Evolutionary conservation across 2,329 filamentous ascomycete genomes (phyloP).

Genomic region (Aspergillus sp.): DNA sequence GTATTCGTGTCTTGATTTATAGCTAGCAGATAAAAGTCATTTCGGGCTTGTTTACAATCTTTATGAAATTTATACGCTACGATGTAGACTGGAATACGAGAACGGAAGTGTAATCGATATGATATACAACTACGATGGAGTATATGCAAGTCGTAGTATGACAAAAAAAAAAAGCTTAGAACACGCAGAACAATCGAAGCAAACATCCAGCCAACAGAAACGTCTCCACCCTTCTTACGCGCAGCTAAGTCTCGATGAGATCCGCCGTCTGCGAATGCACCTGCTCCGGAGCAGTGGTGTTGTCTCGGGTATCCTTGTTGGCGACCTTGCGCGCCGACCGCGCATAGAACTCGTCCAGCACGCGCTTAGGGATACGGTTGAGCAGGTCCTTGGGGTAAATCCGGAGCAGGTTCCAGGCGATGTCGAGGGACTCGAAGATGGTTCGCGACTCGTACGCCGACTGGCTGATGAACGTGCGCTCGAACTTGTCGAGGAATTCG

Average conservation of each 20-base stretch:
- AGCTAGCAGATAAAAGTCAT: not conserved
- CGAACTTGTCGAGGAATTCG: slow-evolving; percentile 98
- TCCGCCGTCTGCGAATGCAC: no score
- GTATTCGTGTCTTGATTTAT: not conserved
- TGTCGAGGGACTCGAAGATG: slow-evolving; percentile 90
- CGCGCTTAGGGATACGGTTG: slow-evolving; percentile 85
- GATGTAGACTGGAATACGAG: not conserved
- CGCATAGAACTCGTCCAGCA: slow-evolving; percentile 80
- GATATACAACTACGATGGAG: no score
- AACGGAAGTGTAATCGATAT: not conserved
- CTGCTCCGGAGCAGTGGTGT: slow-evolving; percentile 10
- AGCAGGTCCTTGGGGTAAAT: slow-evolving; percentile 98
- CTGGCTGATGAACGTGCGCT: slow-evolving; percentile 90
- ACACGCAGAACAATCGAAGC: no score
- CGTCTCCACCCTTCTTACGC: no score
- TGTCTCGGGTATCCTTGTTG: slow-evolving; percentile 49
- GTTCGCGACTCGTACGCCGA: slow-evolving; percentile 86
- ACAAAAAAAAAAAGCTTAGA: no score
- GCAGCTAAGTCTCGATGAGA: no score
- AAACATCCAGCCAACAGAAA: no score
- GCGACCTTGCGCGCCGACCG: slow-evolving; percentile 47
- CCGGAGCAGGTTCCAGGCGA: slow-evolving; percentile 92
- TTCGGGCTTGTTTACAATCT: not conserved
- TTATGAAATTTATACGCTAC: not conserved
- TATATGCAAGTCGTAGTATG: no score